Base-by-base conservation (phyloP, 345 rosid species). In the Moringa oleifera region DNA sequence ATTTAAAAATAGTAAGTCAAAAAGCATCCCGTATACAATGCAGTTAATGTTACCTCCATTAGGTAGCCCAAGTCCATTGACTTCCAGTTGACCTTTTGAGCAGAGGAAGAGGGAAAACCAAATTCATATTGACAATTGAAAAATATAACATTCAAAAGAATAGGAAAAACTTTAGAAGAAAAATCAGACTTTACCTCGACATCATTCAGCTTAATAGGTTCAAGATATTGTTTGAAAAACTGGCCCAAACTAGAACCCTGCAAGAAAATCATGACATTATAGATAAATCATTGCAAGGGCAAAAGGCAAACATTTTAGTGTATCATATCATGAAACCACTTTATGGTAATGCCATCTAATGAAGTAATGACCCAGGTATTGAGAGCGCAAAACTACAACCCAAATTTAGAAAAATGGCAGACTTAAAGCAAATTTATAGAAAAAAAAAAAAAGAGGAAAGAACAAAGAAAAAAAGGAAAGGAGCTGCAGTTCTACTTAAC, bases 221-320 rank as follows among this genome's bases (percentile, higher is more conserved):
- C 85, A 59, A 95, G 95, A 74, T 90, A 95, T 56, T 87, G 85
- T 62, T 71, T 77, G 82, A 80, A 95, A 75, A 91, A 95, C 78
- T 87, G 96, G 60, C 97, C 99, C 81, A 95, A 55, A 71, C 97
- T 95, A 71, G 97, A 91, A 70, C 97, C 99, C 99, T 95, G 82
- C 62, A 64, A 51, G 53, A 61, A 67, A 63, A 28, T 24, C 21
- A 60, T 8, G 23, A 21, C 54, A n/a, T 2, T 6, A 51, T 51
- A 2, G 0, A 51, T 18, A 2, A 2, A 51, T 51, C 8, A 13
- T 51, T 51, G 21, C 2, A 3, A 19, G 23, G 20, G 54, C 12
- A 51, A 51, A 19, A 51, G 15, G 54, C 20, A 51, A 51, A n/a
- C 23, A 51, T 20, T 21, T 20, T 18, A n/a, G 2, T 51, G 8